These are phyloP conservation scores for Insectozyma bohioensis DNA, from an alignment of 1,139 yeast species.

Conservation along the genomic window DNA sequence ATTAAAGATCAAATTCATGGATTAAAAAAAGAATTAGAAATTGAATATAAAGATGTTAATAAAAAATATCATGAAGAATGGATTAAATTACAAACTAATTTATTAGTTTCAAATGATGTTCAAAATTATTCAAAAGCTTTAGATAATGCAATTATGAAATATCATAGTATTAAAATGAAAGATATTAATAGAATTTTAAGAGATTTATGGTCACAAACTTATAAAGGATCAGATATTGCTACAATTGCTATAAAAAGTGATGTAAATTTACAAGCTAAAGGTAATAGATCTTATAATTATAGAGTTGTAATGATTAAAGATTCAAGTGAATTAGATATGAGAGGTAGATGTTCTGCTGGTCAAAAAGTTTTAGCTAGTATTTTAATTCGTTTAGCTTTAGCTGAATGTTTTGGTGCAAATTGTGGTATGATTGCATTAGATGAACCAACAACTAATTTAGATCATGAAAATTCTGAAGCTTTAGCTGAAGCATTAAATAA, in stretches of 20 bases:
- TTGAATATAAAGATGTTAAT: constrained; percentile 73
- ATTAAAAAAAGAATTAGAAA: constrained; percentile 55
- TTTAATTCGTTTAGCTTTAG: constrained; percentile 84
- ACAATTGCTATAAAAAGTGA: constrained; percentile 86
- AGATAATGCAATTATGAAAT: constrained; percentile 92
- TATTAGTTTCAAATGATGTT: constrained; percentile 81
- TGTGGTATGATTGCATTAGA: constrained; percentile 96
- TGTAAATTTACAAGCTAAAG: constrained; percentile 55
- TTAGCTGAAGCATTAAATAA: constrained; percentile 77
- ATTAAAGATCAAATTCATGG: constrained; percentile 68
- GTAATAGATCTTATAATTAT: constrained; percentile 80
- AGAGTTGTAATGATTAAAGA: constrained; percentile 95
- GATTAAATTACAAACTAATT: constrained; percentile 73
- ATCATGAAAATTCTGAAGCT: constrained; percentile 84
- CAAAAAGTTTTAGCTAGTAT: constrained; percentile 94
- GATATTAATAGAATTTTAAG: constrained; percentile 86
- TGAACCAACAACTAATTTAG: constrained; percentile 97
- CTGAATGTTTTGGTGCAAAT: constrained; percentile 93
- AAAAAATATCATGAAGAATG: constrained; percentile 65
- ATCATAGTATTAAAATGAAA: constrained; percentile 87
- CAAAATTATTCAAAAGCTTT: constrained; percentile 80
- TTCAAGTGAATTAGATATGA: constrained; percentile 91
- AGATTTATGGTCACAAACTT: constrained; percentile 92
- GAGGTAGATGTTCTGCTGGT: constrained; percentile 98
- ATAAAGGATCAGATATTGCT: constrained; percentile 94